Evolutionary conservation across 1,139 yeast genomes (phyloP).

Genomic region (Candida tetrigidarum): DNA sequence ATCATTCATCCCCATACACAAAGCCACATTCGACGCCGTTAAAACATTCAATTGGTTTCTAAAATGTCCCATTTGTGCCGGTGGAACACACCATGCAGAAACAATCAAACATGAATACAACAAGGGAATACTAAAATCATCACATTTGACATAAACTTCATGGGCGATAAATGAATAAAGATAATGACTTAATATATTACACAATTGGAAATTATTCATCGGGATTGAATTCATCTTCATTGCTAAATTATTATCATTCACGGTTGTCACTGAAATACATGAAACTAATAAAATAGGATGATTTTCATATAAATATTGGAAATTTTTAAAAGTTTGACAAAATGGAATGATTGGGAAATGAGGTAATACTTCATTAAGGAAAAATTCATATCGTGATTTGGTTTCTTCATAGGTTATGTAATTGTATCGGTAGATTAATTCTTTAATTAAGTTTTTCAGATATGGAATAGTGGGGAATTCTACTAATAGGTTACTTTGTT

Average conservation of each 20-base stretch:
- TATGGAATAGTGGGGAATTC: slow-evolving; percentile 41
- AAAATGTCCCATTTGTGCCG: slow-evolving; percentile 52
- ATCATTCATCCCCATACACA: slow-evolving; percentile 53
- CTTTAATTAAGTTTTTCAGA: slow-evolving; percentile 44
- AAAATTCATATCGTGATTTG: slow-evolving; percentile 35
- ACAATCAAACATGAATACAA: slow-evolving; percentile 48
- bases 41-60: slow-evolving; percentile 54
- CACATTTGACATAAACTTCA: slow-evolving; percentile 44
- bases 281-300: slow-evolving; percentile 51
- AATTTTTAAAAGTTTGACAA: slow-evolving; percentile 35
- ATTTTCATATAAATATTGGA: slow-evolving; percentile 41
- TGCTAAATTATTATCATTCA: slow-evolving; percentile 41
- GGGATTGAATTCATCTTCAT: slow-evolving; percentile 11
- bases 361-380: slow-evolving; percentile 41
- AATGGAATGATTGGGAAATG: slow-evolving; percentile 54
- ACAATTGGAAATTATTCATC: slow-evolving; percentile 29
- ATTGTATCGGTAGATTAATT: slow-evolving; percentile 32
- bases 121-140: slow-evolving; percentile 44
- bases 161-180: slow-evolving; percentile 51
- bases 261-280: slow-evolving; percentile 52
- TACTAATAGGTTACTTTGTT: no score
- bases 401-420: slow-evolving; percentile 31
- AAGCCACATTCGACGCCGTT: slow-evolving; percentile 46
- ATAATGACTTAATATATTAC: slow-evolving; percentile 46
- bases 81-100: slow-evolving; percentile 56